Base-by-base conservation (phyloP, 2,329 filamentous ascomycete species). In the Cyphellophora attinorum region DNA sequence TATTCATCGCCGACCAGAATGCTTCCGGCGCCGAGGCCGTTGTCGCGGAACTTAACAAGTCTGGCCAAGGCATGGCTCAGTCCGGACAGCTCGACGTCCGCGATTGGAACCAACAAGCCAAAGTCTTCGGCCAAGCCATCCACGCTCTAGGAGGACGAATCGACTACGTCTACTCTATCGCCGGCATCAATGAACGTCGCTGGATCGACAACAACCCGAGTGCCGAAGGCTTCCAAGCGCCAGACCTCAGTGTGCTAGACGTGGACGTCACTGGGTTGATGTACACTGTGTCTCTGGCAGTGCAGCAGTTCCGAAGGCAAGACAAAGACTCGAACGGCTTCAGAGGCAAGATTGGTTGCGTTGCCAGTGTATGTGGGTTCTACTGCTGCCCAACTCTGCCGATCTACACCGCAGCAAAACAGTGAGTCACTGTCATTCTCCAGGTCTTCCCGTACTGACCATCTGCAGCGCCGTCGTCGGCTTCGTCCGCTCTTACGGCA, bases 231-330 rank as follows among this genome's bases (percentile, higher is more conserved):
- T 65, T 62, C 27, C 46, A 47, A 10, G 58, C 57, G 41, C 62
- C 63, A 4, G 48, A 65, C 44, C 37, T 65, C 27, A 43, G 31
- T 2, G 52, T 56, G 1, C 27, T 66, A 12, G 59, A 64, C 17
- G 47, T 64, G 3, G 57, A 65, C 44, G 37, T 64, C 30, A 61
- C 52, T 11, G 63, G 61, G 1, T 51, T 64, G n/a, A 33, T 65
- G 31, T 64, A 61, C 35, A 65, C 61, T 0, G 45, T 56, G 5
- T 54, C 54, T 0, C 48, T 66, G 15, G 61, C 59, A 4, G 46
- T 65, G 2, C 62, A 65, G 53, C 62, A 65, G 38, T 62, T 64
- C 45, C 47, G 59, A 33, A 52, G 58, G 17, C 61, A 65, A 40
- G 50, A 54, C 11, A 45, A 44, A 5, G 49, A 53, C 27, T 42